Percentiles rank a stretch among this genome's conserved stretches.
Conservation (phyloP, 2,329 filamentous ascomycete species). For the Claviceps pusilla region DNA sequence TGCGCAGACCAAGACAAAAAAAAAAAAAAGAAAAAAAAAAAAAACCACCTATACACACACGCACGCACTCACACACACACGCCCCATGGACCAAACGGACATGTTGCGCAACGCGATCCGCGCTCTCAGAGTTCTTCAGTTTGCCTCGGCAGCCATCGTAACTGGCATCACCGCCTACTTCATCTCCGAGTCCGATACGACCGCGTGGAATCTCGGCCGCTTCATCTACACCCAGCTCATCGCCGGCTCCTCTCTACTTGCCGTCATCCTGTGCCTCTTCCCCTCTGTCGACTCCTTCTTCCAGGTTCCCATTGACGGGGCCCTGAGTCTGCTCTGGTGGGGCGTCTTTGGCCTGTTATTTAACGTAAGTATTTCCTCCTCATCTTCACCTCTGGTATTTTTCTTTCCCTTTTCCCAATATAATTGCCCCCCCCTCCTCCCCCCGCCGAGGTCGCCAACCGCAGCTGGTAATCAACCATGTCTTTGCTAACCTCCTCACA, state of each 20-base stretch:
- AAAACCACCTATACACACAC: background rate
- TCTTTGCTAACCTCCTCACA: slow-evolving; percentile 2
- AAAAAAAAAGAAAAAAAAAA: background rate
- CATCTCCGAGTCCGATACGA: slow-evolving; percentile 30
- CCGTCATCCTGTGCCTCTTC: slow-evolving; percentile 51
- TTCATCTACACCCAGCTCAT: slow-evolving; percentile 59
- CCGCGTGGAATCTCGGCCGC: slow-evolving; percentile 35
- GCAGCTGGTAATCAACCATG: no score
- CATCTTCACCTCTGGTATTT: background rate
- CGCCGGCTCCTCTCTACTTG: slow-evolving; percentile 46
- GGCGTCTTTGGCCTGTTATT: slow-evolving; percentile 46
- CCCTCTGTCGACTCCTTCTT: slow-evolving; percentile 48
- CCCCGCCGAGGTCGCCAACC: no score
- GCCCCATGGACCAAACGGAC: background rate
- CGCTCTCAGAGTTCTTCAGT: slow-evolving; percentile 21
- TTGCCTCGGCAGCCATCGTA: slow-evolving; percentile 50
- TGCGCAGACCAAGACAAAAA: background rate
- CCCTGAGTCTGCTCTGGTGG: slow-evolving; percentile 51
- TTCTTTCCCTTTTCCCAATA: no score
- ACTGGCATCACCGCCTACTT: slow-evolving; percentile 48
- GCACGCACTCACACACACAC: background rate
- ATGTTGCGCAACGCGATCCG: slow-evolving; percentile 9
- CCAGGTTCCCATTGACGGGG: slow-evolving; percentile 49
- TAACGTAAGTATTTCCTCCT: slow-evolving; percentile 22
- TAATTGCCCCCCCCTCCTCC: no score